Conservation (phyloP, 805 yeast species). For the Candida dendrica region DNA sequence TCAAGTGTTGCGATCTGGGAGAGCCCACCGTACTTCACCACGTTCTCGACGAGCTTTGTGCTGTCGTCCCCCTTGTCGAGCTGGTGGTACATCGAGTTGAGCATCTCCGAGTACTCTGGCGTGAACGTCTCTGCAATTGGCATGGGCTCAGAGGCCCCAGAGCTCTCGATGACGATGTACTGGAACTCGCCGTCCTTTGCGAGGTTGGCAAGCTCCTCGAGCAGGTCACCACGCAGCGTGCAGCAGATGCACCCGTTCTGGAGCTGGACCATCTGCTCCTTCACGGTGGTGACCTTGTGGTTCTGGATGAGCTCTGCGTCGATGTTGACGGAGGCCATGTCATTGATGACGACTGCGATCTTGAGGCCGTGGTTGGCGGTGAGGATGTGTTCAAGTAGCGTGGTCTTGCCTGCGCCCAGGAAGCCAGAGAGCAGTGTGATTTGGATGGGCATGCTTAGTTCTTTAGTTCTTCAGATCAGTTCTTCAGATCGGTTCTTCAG, state of each 20-base stretch:
- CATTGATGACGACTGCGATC: slow-evolving; percentile 41
- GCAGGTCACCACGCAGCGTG: slow-evolving; percentile 37
- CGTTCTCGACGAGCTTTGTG: slow-evolving; percentile 16
- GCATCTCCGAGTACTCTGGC: slow-evolving; percentile 31
- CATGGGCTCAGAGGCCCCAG: slow-evolving; percentile 44
- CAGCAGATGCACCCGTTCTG: slow-evolving; percentile 46
- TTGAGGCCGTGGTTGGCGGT: slow-evolving; percentile 32
- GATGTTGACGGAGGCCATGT: slow-evolving; percentile 35
- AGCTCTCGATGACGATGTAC: slow-evolving; percentile 37
- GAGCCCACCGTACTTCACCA: slow-evolving; percentile 30
- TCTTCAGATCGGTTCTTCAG: too few species aligned
- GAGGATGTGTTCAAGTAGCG: slow-evolving; percentile 35
- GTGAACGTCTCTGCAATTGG: slow-evolving; percentile 44
- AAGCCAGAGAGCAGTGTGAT: slow-evolving; percentile 41
- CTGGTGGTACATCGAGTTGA: slow-evolving; percentile 12
- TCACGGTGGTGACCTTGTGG: slow-evolving; percentile 32
- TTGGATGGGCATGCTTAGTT: too few species aligned
- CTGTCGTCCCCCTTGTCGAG: slow-evolving; percentile 16
- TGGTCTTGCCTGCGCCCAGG: slow-evolving; percentile 40
- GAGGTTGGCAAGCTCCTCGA: slow-evolving; percentile 34
- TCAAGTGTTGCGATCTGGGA: slow-evolving; percentile 32
- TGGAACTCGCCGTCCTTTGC: slow-evolving; percentile 29
- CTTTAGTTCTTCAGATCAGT: too few species aligned
- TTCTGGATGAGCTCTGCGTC: slow-evolving; percentile 34
- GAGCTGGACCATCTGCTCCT: slow-evolving; percentile 36